Conservation (phyloP, 805 yeast genomes). For the Pichia cephalocereana region DNA sequence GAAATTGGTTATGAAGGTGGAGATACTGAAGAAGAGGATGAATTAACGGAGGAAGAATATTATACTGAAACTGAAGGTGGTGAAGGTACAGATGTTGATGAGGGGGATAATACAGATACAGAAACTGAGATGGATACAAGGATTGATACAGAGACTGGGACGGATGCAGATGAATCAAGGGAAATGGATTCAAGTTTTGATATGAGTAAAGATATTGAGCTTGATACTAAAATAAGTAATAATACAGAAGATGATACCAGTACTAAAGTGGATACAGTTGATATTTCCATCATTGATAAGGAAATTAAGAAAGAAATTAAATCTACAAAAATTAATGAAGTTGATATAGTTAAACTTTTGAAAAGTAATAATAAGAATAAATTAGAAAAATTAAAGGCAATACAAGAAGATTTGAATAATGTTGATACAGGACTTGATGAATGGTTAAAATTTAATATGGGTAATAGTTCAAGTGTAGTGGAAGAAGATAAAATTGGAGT, state of each 20-base stretch:
- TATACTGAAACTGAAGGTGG: too few species aligned
- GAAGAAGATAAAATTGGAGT: constrained; percentile 30
- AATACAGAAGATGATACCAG: too few species aligned
- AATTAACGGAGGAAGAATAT: too few species aligned
- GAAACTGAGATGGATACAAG: too few species aligned
- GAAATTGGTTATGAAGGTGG: constrained; percentile 8
- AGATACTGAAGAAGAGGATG: too few species aligned
- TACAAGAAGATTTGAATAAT: constrained; percentile 31
- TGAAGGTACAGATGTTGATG: too few species aligned
- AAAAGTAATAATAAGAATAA: constrained; percentile 24
- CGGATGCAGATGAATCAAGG: too few species aligned
- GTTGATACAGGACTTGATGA: constrained; percentile 49
- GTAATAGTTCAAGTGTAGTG: constrained; percentile 1
- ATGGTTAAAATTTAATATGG: constrained; percentile 6
- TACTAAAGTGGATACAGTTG: too few species aligned
- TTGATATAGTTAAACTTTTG: background rate
- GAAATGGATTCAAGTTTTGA: too few species aligned
- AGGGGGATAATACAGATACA: background rate
- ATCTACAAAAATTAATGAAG: constrained; percentile 1
- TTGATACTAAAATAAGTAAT: too few species aligned
- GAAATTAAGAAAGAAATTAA: background rate
- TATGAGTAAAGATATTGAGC: too few species aligned
- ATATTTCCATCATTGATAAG: background rate
- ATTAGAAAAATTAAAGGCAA: constrained; percentile 33
- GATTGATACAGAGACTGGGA: too few species aligned